phyloP scores from a whole-genome alignment of 108 stramenopile species.

The Parietichytrium sp. region DNA sequence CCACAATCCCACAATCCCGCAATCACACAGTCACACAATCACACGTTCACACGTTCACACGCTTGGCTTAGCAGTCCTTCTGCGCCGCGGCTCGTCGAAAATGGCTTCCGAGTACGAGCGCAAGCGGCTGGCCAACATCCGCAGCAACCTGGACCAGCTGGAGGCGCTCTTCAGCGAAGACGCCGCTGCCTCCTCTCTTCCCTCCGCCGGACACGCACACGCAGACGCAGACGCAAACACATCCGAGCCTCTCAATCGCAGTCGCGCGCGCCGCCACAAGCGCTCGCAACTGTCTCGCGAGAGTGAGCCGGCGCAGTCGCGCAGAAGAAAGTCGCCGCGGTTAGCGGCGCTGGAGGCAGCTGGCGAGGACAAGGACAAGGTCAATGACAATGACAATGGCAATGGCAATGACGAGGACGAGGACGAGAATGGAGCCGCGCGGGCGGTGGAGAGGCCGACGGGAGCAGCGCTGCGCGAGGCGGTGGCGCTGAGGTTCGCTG shows the following conservation, averaged over 20 bases:
- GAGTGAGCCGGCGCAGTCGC: not conserved
- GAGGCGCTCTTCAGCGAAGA: not conserved
- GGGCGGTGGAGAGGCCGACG: not conserved
- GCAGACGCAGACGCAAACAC: not conserved
- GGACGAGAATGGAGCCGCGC: not conserved
- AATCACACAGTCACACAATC: no score
- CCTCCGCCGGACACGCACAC: not conserved
- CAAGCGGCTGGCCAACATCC: not conserved
- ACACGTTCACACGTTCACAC: no score
- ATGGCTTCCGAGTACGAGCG: conserved; percentile 35
- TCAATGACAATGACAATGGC: not conserved
- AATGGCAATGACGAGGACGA: not conserved
- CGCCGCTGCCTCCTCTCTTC: no score
- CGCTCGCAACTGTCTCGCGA: no score
- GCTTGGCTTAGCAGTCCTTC: no score
- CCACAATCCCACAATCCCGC: no score
- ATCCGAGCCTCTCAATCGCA: no score
- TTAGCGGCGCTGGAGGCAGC: not conserved
- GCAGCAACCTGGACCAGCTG: conserved; percentile 4
- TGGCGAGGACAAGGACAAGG: not conserved
- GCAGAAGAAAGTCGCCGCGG: not conserved
- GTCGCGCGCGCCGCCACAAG: no score
- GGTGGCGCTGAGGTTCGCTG: not conserved
- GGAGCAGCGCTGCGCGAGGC: not conserved
- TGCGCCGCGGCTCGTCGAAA: no score